Percentiles rank a stretch among this genome's conserved stretches.
Conservation (phyloP, 306 rosid species). For the Neltuma alba region DNA sequence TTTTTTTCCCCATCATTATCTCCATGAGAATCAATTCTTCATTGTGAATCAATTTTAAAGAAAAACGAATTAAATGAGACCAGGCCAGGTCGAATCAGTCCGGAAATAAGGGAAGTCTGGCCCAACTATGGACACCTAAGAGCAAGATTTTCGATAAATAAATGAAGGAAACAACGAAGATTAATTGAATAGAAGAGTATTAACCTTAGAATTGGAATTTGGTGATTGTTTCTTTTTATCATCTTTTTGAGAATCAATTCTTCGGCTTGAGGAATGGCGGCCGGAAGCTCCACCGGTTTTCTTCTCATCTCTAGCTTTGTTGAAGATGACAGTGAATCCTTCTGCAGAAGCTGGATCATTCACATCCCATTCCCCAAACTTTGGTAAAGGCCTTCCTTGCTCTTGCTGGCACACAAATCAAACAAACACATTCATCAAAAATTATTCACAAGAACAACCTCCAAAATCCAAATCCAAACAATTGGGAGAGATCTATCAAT, state of each 20-base stretch:
- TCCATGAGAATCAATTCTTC: conserved; percentile 37
- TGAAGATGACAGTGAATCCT: conserved; percentile 79
- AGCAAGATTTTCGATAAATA: neutral
- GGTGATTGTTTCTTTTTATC: conserved; percentile 33
- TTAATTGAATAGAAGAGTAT: too few species aligned
- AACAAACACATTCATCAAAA: neutral
- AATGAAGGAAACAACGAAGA: neutral
- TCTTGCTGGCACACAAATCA: conserved; percentile 45
- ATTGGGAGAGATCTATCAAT: neutral
- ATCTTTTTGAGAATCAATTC: conserved; percentile 37
- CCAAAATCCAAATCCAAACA: neutral
- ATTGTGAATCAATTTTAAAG: too few species aligned
- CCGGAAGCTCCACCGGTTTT: conserved; percentile 55
- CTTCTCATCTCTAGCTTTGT: conserved; percentile 76
- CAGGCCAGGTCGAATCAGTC: neutral
- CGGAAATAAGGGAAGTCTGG: neutral
- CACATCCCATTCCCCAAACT: conserved; percentile 97
- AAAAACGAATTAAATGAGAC: neutral
- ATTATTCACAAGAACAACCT: neutral
- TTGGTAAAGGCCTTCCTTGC: conserved; percentile 61
- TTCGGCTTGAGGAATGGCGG: conserved; percentile 36
- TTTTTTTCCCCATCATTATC: too few species aligned
- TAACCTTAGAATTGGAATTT: conserved; percentile 38
- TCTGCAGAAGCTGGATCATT: conserved; percentile 83
- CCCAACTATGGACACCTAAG: neutral